Evolutionary conservation across 2,329 filamentous ascomycete species (phyloP).

Genomic region (Penicillium sp.): DNA sequence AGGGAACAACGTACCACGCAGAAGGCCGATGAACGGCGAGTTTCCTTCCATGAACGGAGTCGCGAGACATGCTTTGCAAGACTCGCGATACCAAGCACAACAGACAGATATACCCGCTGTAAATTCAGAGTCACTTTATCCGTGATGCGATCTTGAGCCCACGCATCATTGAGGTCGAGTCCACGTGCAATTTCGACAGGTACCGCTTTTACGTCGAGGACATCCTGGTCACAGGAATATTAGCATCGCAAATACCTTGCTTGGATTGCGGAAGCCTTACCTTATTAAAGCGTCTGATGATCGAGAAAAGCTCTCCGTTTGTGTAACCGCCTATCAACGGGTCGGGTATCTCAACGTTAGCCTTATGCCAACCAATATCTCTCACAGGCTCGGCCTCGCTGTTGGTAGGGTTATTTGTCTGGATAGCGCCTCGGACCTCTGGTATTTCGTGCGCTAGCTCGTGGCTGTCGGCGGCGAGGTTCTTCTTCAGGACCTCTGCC

Average conservation of each 20-base stretch:
- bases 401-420: neutral
- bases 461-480: neutral
- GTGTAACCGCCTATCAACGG: neutral
- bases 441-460: neutral
- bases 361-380: neutral
- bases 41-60: conserved; percentile 1
- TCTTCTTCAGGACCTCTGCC: neutral
- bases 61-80: neutral
- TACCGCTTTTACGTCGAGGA: neutral
- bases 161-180: neutral
- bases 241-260: neutral
- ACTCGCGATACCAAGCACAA: neutral
- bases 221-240: neutral
- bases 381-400: neutral
- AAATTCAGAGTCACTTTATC: neutral
- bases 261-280: neutral
- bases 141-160: neutral
- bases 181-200: neutral
- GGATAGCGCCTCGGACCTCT: neutral
- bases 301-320: neutral
- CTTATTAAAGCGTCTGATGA: neutral
- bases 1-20: neutral
- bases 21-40: neutral
- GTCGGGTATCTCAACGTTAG: neutral
- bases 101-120: neutral